These are phyloP conservation scores for Xanthoconium separans DNA, from an alignment of 1,284 basidiomycete species.

Conservation along the genomic window DNA sequence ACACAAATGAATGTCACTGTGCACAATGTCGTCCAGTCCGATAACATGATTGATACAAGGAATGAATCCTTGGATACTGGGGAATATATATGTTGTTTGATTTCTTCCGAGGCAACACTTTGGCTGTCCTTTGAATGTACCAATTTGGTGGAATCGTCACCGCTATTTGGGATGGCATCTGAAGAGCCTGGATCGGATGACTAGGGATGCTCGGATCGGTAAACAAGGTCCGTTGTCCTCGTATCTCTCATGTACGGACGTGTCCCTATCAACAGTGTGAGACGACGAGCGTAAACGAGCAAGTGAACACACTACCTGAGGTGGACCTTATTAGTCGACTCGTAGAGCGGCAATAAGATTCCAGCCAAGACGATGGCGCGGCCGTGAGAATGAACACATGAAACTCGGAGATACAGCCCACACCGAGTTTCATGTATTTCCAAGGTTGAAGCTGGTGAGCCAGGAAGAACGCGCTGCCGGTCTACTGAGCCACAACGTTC, in stretches of 20 bases:
- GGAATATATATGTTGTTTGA: background rate
- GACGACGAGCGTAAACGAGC: background rate
- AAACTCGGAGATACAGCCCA: too few relatives aligned
- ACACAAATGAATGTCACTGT: background rate
- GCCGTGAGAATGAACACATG: too few relatives aligned
- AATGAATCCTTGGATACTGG: background rate
- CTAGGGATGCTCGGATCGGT: background rate
- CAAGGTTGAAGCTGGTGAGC: too few relatives aligned
- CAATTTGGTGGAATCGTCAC: slow-evolving; percentile 2
- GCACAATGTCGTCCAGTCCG: background rate
- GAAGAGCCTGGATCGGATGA: background rate
- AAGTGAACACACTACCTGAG: background rate
- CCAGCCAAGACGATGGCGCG: background rate
- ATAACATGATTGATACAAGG: background rate
- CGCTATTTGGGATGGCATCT: background rate
- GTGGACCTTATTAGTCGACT: background rate
- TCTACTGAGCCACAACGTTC: too few relatives aligned
- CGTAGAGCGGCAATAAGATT: background rate
- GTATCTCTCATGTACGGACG: background rate
- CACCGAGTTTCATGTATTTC: too few relatives aligned
- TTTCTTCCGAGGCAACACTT: background rate
- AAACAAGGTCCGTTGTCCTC: background rate
- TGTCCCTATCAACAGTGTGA: background rate
- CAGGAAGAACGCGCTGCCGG: too few relatives aligned
- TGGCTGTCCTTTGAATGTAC: background rate